A percentile compares a stretch with the other conserved stretches of the same genome.
Conservation (phyloP, 208 protist genomes). For the Strigomonas oncopelti region DNA sequence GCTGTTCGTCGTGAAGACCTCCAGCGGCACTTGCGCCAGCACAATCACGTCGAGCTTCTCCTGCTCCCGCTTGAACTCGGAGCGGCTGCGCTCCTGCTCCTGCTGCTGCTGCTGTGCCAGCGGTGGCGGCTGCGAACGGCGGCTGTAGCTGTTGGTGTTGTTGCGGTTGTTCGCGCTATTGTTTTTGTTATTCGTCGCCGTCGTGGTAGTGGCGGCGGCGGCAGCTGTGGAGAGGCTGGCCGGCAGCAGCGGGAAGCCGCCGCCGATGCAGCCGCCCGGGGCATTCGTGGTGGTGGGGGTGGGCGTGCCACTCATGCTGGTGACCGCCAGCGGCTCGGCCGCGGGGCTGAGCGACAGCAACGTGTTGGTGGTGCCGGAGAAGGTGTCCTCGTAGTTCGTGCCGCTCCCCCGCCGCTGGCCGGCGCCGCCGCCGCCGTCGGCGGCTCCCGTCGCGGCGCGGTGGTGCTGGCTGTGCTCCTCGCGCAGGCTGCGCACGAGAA, state of each 20-base stretch:
- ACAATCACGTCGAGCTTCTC: neutral
- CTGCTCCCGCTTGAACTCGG: neutral
- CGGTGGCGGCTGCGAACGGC: neutral
- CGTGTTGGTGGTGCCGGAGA: neutral
- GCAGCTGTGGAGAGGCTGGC: neutral
- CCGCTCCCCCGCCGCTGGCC: no score
- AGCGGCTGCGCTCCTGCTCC: neutral
- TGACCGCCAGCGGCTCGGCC: neutral
- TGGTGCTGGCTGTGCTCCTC: neutral
- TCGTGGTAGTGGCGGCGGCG: neutral
- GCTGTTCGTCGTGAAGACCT: neutral
- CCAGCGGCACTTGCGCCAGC: neutral
- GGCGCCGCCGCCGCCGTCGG: no score
- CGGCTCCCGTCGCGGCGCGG: no score
- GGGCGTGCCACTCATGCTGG: neutral
- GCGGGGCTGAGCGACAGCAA: neutral
- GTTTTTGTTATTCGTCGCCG: conserved; percentile 24
- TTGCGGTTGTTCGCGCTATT: conserved; percentile 6
- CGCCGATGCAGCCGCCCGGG: neutral
- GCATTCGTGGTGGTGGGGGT: neutral
- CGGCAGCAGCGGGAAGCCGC: conserved; percentile 7
- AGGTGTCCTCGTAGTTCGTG: neutral
- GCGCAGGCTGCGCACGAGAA: neutral
- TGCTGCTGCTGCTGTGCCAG: neutral
- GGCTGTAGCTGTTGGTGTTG: neutral